These are phyloP conservation scores for Globisporangium middletonii DNA, from an alignment of 352 stramenopile species.

Conservation along the genomic window DNA sequence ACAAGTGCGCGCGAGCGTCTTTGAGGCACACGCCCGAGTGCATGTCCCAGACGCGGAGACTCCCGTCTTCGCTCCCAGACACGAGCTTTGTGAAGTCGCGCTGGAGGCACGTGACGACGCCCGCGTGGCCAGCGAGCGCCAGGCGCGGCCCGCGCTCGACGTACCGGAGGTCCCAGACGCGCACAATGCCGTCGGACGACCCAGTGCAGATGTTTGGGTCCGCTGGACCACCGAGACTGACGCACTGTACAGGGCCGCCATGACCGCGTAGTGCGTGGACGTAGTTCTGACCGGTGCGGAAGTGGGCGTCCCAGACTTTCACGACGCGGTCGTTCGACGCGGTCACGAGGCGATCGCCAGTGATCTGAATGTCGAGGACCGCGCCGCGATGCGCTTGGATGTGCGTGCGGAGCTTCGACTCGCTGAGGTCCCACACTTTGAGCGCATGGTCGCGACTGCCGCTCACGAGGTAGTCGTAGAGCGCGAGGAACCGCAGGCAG, in stretches of 20 bases:
- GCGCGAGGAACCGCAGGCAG: conserved; percentile 56
- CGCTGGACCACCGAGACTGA: conserved; percentile 62
- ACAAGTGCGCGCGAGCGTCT: conserved; percentile 16
- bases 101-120: conserved; percentile 57
- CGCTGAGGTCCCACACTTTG: conserved; percentile 67
- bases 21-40: conserved; percentile 66
- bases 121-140: conserved; percentile 40
- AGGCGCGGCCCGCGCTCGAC: conserved; percentile 63
- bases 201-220: conserved; percentile 79
- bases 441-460: conserved; percentile 46
- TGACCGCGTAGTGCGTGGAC: conserved; percentile 58
- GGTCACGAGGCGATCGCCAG: conserved; percentile 63
- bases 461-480: conserved; percentile 55
- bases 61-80: conserved; percentile 69
- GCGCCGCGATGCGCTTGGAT: conserved; percentile 46
- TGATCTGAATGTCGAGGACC: conserved; percentile 66
- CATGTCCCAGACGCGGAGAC: conserved; percentile 72
- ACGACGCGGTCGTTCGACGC: conserved; percentile 66
- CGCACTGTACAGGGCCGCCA: conserved; percentile 57
- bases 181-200: conserved; percentile 62
- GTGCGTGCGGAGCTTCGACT: conserved; percentile 45
- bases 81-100: conserved; percentile 80
- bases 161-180: conserved; percentile 79
- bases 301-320: conserved; percentile 77
- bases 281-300: conserved; percentile 40